These are phyloP conservation scores for Xylariaceae sp. DNA, from an alignment of 2,329 filamentous ascomycete genomes.

Conservation along the genomic window DNA sequence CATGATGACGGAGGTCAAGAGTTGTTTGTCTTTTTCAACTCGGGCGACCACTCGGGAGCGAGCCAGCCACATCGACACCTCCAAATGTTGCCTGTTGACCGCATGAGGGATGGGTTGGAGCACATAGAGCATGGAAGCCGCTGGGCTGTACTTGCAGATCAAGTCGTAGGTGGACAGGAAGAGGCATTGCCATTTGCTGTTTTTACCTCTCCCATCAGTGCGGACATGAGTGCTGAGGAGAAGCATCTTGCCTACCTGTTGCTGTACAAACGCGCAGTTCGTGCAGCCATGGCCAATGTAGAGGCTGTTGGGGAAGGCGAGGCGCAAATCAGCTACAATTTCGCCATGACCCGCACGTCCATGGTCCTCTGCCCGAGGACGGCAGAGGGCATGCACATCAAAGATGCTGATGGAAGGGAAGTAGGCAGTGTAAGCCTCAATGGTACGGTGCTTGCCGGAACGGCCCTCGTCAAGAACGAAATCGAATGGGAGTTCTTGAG, in stretches of 20 bases:
- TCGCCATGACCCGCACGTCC: constrained; percentile 51
- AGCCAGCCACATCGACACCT: constrained; percentile 68
- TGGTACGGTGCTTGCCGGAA: constrained; percentile 59
- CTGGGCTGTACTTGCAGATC: constrained; percentile 50
- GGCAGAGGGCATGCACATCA: constrained; percentile 42
- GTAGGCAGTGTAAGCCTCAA: constrained; percentile 49
- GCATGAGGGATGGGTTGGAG: constrained; percentile 53
- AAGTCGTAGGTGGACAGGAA: constrained; percentile 24
- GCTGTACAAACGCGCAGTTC: constrained; percentile 43
- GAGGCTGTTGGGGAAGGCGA: constrained; percentile 34
- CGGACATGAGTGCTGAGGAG: constrained; percentile 33
- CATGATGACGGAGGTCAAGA: constrained; percentile 29
- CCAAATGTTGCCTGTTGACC: constrained; percentile 61
- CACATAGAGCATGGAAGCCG: constrained; percentile 20
- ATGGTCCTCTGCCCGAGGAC: constrained; percentile 52
- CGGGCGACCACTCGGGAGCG: constrained; percentile 61
- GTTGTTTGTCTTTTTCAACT: constrained; percentile 66
- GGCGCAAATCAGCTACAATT: constrained; percentile 57
- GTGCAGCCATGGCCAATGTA: constrained; percentile 16
- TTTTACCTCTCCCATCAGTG: constrained; percentile 38
- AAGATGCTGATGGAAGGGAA: constrained; percentile 25
- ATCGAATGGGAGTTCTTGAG: constrained; percentile 52
- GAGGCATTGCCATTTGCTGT: constrained; percentile 39
- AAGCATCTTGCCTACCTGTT: constrained; percentile 41
- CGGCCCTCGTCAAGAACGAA: constrained; percentile 56